Percentiles rank a stretch among this genome's conserved stretches.
Evolutionary conservation across 495 filamentous ascomycete species (phyloP).

Genomic region (Penicillium waksmanii): DNA sequence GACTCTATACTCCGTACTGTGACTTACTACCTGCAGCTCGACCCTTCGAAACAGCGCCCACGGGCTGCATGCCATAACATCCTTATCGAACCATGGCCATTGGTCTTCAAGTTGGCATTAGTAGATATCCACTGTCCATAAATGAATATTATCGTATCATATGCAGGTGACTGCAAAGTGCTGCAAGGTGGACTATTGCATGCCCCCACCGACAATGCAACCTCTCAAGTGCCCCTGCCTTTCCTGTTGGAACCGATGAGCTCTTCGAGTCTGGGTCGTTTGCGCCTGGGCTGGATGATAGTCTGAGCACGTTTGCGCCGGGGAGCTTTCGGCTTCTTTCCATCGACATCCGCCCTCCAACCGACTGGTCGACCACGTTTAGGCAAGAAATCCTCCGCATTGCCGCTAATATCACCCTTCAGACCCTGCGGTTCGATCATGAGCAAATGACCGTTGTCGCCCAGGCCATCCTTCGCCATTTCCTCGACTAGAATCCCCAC

Average conservation of each 20-base stretch:
- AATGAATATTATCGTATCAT: background rate
- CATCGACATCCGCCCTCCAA: background rate
- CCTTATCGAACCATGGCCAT: no score
- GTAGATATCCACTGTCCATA: background rate
- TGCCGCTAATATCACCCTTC: background rate
- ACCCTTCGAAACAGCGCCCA: no score
- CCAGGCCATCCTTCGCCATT: conserved; percentile 62
- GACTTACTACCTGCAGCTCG: conserved; percentile 37
- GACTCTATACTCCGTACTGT: background rate
- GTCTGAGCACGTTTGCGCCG: background rate
- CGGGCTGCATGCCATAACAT: no score
- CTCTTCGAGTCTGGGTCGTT: background rate
- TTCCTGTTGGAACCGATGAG: background rate
- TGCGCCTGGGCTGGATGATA: background rate
- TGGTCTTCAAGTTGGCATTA: background rate
- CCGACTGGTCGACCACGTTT: background rate
- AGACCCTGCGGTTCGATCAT: conserved; percentile 57
- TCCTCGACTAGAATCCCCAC: conserved; percentile 86
- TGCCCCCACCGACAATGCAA: background rate
- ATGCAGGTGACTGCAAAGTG: background rate
- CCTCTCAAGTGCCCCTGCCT: background rate
- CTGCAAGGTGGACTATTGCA: background rate
- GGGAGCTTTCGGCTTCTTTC: background rate
- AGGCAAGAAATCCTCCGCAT: background rate
- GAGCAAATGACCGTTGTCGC: conserved; percentile 72